Conservation (phyloP, 2,329 filamentous ascomycete genomes). For the Talaromyces verruculosus region DNA sequence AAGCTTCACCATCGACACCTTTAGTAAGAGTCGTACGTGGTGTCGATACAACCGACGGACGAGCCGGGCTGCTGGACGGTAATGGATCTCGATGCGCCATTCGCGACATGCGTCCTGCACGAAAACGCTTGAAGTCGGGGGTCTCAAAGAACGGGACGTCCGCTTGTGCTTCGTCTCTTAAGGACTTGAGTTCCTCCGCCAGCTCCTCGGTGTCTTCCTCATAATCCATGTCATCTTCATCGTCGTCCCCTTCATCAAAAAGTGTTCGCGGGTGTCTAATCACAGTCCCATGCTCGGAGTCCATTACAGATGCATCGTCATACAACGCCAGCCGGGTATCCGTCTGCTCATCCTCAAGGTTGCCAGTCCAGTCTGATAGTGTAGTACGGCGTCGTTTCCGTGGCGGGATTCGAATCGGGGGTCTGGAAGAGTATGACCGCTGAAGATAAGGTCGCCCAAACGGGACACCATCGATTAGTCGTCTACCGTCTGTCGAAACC, state of each 20-base stretch:
- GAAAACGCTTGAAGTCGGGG: slow-evolving; percentile 17
- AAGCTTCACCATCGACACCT: slow-evolving; percentile 26
- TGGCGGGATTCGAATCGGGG: slow-evolving; percentile 69
- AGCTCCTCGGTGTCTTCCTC: slow-evolving; percentile 38
- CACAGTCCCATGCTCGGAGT: slow-evolving; percentile 36
- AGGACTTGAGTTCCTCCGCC: slow-evolving; percentile 47
- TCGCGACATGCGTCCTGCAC: slow-evolving; percentile 21
- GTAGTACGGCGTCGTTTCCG: slow-evolving; percentile 62
- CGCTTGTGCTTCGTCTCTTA: slow-evolving; percentile 44
- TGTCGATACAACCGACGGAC: slow-evolving; percentile 26
- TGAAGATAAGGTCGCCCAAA: slow-evolving; percentile 74
- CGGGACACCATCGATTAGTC: slow-evolving; percentile 79
- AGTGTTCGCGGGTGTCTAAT: slow-evolving; percentile 37
- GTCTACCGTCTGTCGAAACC: slow-evolving; percentile 74
- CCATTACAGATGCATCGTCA: slow-evolving; percentile 31
- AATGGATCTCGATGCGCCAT: slow-evolving; percentile 9
- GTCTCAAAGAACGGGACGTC: slow-evolving; percentile 23
- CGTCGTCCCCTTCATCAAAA: slow-evolving; percentile 30
- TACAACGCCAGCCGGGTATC: slow-evolving; percentile 23
- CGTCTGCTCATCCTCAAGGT: slow-evolving; percentile 24
- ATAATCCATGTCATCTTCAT: slow-evolving; percentile 32
- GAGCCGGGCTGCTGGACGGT: slow-evolving; percentile 22
- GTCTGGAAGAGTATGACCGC: slow-evolving; percentile 57
- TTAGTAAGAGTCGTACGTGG: slow-evolving; percentile 26
- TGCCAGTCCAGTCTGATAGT: slow-evolving; percentile 31